phyloP scores from a whole-genome alignment of 805 yeast species.

The Spathaspora passalidarum region DNA sequence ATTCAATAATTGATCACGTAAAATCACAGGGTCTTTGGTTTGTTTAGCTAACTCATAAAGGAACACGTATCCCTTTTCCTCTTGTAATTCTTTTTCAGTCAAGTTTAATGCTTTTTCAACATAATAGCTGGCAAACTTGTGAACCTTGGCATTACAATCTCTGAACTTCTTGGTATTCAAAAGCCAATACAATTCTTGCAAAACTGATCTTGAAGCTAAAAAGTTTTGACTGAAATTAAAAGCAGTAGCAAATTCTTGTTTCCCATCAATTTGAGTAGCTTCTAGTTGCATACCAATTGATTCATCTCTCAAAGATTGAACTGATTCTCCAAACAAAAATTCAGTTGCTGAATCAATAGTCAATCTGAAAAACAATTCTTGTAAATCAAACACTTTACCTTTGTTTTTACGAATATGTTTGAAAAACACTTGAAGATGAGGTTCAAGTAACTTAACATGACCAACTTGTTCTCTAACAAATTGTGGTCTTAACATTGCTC shows the following conservation, averaged over 20 bases:
- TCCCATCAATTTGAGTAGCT: conserved; percentile 24
- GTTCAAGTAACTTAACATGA: conserved; percentile 37
- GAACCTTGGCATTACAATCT: conserved; percentile 22
- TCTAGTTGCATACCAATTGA: conserved; percentile 11
- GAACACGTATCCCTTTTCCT: conserved; percentile 30
- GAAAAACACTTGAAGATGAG: conserved; percentile 35
- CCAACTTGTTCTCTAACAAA: conserved; percentile 43
- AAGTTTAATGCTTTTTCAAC: conserved; percentile 28
- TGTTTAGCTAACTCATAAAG: conserved; percentile 38
- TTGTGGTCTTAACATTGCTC: conserved; percentile 44
- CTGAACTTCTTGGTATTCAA: conserved; percentile 21
- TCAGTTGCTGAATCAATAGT: conserved; percentile 43
- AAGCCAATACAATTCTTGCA: conserved; percentile 24
- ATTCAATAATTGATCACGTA: conserved; percentile 38
- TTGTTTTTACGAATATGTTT: conserved; percentile 24
- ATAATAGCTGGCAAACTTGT: conserved; percentile 25
- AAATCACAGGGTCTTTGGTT: conserved; percentile 32
- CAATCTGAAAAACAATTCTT: conserved; percentile 35
- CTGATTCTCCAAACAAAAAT: conserved; percentile 40
- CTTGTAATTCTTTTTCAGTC: conserved; percentile 23
- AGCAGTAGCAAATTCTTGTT: conserved; percentile 30
- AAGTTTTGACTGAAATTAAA: conserved; percentile 31
- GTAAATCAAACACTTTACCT: conserved; percentile 34
- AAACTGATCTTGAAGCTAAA: conserved; percentile 25
- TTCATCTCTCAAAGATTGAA: conserved; percentile 28